These are phyloP conservation scores for Geoglossum glabrum DNA, from an alignment of 495 filamentous ascomycete species.

Conservation along the genomic window DNA sequence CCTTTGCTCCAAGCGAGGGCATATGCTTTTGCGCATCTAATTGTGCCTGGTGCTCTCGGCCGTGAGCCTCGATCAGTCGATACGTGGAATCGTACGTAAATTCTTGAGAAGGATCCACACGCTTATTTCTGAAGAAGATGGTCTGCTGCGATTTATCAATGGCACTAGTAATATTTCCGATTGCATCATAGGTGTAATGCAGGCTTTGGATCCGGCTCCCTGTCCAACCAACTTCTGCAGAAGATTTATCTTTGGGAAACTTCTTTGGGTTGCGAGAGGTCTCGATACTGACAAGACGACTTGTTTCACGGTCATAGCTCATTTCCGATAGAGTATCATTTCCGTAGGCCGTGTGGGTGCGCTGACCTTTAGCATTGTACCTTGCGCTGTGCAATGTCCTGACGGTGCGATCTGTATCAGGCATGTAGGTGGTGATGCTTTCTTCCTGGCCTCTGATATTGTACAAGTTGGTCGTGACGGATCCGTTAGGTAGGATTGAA, in stretches of 20 bases:
- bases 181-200: constrained; percentile 15
- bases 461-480: not conserved
- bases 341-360: constrained; percentile 1
- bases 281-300: not conserved
- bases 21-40: no score
- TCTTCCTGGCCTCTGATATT: not conserved
- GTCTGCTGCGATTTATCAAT: constrained; percentile 14
- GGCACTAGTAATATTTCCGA: constrained; percentile 10
- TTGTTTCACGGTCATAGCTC: not conserved
- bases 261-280: not conserved
- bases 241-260: not conserved
- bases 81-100: constrained; percentile 19
- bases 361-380: constrained; percentile 8
- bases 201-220: constrained; percentile 13
- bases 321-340: not conserved
- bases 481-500: not conserved
- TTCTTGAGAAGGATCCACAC: constrained; percentile 9
- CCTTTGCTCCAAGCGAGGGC: no score
- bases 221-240: not conserved
- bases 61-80: constrained; percentile 17
- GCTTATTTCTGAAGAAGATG: constrained; percentile 12
- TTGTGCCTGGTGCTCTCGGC: constrained; percentile 15
- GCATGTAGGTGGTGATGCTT: not conserved
- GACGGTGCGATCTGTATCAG: not conserved
- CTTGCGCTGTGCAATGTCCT: constrained; percentile 1